phyloP scores from a whole-genome alignment of 2,329 filamentous ascomycete genomes.

The Pseudogymnoascus sp. region DNA sequence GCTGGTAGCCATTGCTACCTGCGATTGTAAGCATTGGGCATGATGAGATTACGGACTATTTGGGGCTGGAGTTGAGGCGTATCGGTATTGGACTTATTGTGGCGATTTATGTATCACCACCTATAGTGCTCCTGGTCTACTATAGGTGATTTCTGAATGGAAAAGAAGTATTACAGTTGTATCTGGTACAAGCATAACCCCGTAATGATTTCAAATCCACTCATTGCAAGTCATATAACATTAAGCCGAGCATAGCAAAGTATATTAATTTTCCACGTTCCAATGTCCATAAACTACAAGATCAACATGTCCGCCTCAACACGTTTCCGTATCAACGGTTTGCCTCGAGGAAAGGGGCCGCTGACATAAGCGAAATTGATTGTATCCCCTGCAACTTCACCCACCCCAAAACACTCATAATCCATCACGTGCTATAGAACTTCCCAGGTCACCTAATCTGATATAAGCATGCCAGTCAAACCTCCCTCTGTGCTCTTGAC shows the following conservation, averaged over 20 bases:
- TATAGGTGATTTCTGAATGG: not conserved
- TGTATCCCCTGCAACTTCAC: not conserved
- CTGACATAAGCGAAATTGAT: slow-evolving; percentile 3
- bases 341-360: not conserved
- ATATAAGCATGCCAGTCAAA: slow-evolving; percentile 5
- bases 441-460: not conserved
- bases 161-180: not conserved
- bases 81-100: not conserved
- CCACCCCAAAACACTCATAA: not conserved
- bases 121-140: slow-evolving; percentile 1
- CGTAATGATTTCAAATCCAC: not conserved
- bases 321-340: not conserved
- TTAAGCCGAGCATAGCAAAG: not conserved
- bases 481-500: not conserved
- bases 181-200: not conserved
- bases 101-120: slow-evolving; percentile 6
- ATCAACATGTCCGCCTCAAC: not conserved
- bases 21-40: not conserved
- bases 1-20: not conserved
- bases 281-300: not conserved
- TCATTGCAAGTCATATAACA: not conserved
- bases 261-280: not conserved
- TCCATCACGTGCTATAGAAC: not conserved
- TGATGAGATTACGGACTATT: slow-evolving; percentile 5
- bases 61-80: not conserved